Evolutionary conservation across 495 filamentous ascomycete species (phyloP), one percentile per base, ranked within the genome.

Genomic region (Aspergillus biplanus): DNA sequence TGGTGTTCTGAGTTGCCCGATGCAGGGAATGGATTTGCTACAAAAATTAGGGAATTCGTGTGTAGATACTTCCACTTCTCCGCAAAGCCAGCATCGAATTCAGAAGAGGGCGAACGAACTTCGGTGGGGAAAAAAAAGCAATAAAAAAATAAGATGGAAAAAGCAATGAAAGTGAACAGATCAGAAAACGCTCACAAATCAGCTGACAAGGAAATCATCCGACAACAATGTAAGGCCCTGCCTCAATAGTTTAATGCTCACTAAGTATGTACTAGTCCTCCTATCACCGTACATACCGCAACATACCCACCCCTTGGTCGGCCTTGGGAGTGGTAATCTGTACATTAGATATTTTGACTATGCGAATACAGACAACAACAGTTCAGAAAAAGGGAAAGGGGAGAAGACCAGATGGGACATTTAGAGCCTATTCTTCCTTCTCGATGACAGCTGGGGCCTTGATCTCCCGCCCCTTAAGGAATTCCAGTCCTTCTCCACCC

Each of bases 401-500:
- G 58, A 58, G 33, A 39, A 37, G 18, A 27, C 16, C 16, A n/a
- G 12, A 27, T 27, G 2, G 21, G 21, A 27, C 21, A 27, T 27
- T 27, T 27, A 21, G 34, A 54, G 16, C 70, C 59, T 78, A 80
- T 63, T 86, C 78, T 71, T 92, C 87, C 78, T 87, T 87, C 74
- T 95, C 92, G 59, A 95, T 83, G 34, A 92, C 82, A 2, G 90
- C 89, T 33, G 86, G 87, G 27, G 91, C 90, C 64, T 85, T 88
- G 68, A 99, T 89, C 52, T 88, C 86, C 70, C 87, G 85, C 52
- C 85, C 89, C 65, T 86, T 85, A 61, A 93, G 78, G 64, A 89
- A 87, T 42, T 92, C 88, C 15, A 99, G 84, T 55, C 93, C 93
- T 78, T 99, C 95, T 65, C 96, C 95, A 62, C 87, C 91, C 93